Base-by-base conservation (phyloP, 2,329 filamentous ascomycete species). In the Orbilia brochopaga region DNA sequence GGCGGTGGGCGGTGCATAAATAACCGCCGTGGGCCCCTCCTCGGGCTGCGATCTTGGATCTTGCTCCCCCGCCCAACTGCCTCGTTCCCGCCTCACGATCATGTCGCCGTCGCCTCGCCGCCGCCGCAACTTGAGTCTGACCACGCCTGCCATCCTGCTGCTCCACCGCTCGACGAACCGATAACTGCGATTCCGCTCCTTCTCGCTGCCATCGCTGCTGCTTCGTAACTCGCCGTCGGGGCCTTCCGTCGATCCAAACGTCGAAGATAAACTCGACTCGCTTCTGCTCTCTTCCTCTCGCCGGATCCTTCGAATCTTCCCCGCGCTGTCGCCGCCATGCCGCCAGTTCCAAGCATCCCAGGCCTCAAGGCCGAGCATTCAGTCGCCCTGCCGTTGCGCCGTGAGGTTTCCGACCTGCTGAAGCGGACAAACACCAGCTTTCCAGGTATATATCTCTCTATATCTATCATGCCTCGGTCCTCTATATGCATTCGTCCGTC, bases 361-460 rank as follows among this genome's bases (percentile, higher is more conserved):
- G 90, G 89, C 75, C 80, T 89, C 75, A 89, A 86, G 79, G 86
- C 87, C 56, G 83, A 86, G 19, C 83, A 82, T n/a, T 80, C 85
- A 0, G 81, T 90, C 11, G 83, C 89, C 52, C 77, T 82, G 53
- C 77, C 81, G 17, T 86, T 96, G 80, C 88, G 89, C 69, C 82
- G 83, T 69, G 88, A 91, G 78, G 90, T 96, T 67, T 89, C 90
- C 24, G 78, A 83, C 4, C 84, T 97, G 50, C 85, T 99, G n/a
- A 84, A 85, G 17, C 86, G 92, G 76, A 83, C 84, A 58, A 87
- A 86, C 75, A 81, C 82, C 23, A 84, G 81, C 74, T 99, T 99
- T 76, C 92, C 94, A 0, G 94, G 87, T 76, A 8, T 4, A 8
- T 8, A 8, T 8, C 8, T 8, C 3, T 32, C 27, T 4, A 3